Evolutionary conservation across 345 rosid species (phyloP).

Genomic region (Eutrema japonicum): DNA sequence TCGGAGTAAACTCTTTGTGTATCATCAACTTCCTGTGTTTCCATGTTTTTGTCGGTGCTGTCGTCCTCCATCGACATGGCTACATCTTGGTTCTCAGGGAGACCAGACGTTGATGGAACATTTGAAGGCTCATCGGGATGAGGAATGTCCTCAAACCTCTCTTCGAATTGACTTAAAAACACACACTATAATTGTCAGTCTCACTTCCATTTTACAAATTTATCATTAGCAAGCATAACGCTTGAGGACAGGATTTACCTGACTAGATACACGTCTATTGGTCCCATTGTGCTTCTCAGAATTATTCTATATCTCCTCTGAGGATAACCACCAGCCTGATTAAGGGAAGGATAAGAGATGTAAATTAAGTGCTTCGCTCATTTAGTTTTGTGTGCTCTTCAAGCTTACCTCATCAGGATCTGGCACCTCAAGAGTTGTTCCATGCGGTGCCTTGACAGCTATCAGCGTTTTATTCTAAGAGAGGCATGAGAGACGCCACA

Average conservation of each 20-base stretch:
- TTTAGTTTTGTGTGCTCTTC: conserved; percentile 23
- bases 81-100: conserved; percentile 52
- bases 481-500: conserved; percentile 22
- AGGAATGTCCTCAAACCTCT: conserved; percentile 80
- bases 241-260: conserved; percentile 54
- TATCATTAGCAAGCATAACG: conserved; percentile 21
- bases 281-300: conserved; percentile 97
- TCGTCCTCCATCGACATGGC: conserved; percentile 53
- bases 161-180: conserved; percentile 78
- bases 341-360: conserved; percentile 26
- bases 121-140: conserved; percentile 60
- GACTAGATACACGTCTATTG: conserved; percentile 95
- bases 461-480: conserved; percentile 87
- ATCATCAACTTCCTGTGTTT: conserved; percentile 58
- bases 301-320: conserved; percentile 94
- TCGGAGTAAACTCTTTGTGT: conserved; percentile 58
- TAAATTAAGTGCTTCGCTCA: neutral
- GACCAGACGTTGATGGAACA: conserved; percentile 57
- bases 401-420: conserved; percentile 96
- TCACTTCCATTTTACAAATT: conserved; percentile 2
- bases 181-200: conserved; percentile 20
- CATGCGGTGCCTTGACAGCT: conserved; percentile 99
- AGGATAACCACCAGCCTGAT: conserved; percentile 84
- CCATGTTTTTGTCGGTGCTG: conserved; percentile 57
- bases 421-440: conserved; percentile 97